Conservation (phyloP, 495 filamentous ascomycete species). For the Penicillium turbatum region DNA sequence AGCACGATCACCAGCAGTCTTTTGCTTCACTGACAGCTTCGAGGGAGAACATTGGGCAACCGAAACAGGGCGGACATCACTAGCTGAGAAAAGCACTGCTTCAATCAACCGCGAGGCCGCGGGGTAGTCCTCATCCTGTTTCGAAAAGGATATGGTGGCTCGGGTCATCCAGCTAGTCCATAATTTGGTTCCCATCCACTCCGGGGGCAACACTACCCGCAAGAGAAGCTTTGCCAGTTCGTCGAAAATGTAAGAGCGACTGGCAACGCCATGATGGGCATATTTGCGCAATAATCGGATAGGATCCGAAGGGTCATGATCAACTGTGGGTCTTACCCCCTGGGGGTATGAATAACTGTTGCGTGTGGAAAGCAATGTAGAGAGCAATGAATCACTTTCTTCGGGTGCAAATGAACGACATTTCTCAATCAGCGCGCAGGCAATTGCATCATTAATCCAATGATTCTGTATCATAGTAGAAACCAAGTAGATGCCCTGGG, state of each 20-base stretch:
- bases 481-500: slow-evolving; percentile 61
- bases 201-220: slow-evolving; percentile 36
- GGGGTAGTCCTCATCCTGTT: slow-evolving; percentile 30
- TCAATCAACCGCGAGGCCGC: slow-evolving; percentile 40
- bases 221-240: slow-evolving; percentile 39
- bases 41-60: background rate
- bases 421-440: slow-evolving; percentile 33
- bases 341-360: slow-evolving; percentile 28
- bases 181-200: slow-evolving; percentile 46
- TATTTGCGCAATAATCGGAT: slow-evolving; percentile 33
- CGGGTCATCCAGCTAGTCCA: slow-evolving; percentile 44
- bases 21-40: background rate
- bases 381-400: slow-evolving; percentile 36
- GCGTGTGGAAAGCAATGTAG: slow-evolving; percentile 28
- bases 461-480: slow-evolving; percentile 49
- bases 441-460: slow-evolving; percentile 35
- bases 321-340: slow-evolving; percentile 26
- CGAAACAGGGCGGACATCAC: slow-evolving; percentile 12
- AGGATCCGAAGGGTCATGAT: slow-evolving; percentile 21
- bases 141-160: slow-evolving; percentile 41
- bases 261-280: slow-evolving; percentile 12
- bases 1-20: background rate
- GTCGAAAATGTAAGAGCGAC: slow-evolving; percentile 35
- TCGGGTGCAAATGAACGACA: slow-evolving; percentile 34
- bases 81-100: slow-evolving; percentile 34